phyloP scores from a whole-genome alignment of 1,284 basidiomycete genomes.

The Cryptococcus amylolentus region DNA sequence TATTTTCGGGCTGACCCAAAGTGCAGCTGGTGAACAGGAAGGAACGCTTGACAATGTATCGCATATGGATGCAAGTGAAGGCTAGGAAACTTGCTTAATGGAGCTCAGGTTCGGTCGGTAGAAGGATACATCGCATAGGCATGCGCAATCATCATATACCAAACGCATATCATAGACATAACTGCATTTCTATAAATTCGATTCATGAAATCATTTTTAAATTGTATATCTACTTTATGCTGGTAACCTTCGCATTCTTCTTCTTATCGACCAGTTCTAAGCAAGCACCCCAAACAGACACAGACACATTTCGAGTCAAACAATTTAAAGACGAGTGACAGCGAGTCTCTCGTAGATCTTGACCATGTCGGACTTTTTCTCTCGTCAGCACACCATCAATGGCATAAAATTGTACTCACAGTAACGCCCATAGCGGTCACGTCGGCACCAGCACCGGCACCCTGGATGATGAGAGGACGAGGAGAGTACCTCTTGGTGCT shows the following conservation, averaged over 20 bases:
- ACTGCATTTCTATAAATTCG: neutral
- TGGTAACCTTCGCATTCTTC: neutral
- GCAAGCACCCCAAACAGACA: too few species aligned
- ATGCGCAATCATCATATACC: neutral
- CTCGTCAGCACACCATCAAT: neutral
- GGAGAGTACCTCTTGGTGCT: constrained; percentile 83
- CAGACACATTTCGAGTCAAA: too few species aligned
- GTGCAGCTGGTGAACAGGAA: constrained; percentile 75
- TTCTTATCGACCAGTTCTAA: neutral
- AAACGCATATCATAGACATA: neutral
- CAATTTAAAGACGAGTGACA: constrained; percentile 6
- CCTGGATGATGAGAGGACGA: constrained; percentile 86
- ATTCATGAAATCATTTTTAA: neutral
- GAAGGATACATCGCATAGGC: neutral
- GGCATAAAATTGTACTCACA: constrained; percentile 26
- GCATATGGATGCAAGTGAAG: constrained; percentile 90
- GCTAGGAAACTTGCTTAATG: constrained; percentile 57
- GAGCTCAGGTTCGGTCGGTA: neutral
- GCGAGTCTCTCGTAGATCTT: constrained; percentile 46
- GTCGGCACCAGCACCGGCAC: constrained; percentile 90
- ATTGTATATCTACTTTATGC: neutral
- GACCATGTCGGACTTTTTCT: constrained; percentile 45
- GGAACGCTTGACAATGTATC: constrained; percentile 88
- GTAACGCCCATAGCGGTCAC: constrained; percentile 96
- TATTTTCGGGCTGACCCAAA: neutral